Conservation (phyloP, 345 rosid species). For the Murraya koenigii region DNA sequence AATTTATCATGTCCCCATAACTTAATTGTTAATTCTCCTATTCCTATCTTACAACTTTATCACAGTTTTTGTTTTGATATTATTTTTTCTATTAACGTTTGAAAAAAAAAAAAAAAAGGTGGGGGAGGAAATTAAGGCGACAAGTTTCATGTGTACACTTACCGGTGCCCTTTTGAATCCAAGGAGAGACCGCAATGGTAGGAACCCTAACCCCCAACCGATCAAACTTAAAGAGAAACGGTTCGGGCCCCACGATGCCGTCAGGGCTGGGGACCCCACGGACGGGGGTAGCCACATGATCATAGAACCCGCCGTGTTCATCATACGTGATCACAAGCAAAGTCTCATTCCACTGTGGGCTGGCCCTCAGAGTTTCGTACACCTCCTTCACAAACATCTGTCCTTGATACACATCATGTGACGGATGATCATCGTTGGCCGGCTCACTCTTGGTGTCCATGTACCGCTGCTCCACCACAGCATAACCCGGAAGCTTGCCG, state of each 20-base stretch:
- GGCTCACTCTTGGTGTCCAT: slow-evolving; percentile 49
- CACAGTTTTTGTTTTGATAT: no score
- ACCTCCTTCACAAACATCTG: slow-evolving; percentile 86
- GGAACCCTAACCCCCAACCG: slow-evolving; percentile 87
- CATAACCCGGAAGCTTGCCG: slow-evolving; percentile 69
- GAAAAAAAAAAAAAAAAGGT: no score
- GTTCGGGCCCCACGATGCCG: slow-evolving; percentile 79
- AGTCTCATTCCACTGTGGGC: slow-evolving; percentile 92
- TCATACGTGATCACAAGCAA: slow-evolving; percentile 80
- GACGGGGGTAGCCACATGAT: slow-evolving; percentile 88
- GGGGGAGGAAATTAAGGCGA: not conserved
- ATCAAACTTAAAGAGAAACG: slow-evolving; percentile 64
- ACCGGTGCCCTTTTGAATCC: slow-evolving; percentile 87
- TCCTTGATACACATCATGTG: slow-evolving; percentile 89
- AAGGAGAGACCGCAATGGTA: slow-evolving; percentile 72
- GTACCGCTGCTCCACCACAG: slow-evolving; percentile 88
- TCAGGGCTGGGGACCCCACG: slow-evolving; percentile 83
- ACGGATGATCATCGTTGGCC: slow-evolving; percentile 85
- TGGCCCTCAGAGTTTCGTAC: slow-evolving; percentile 77
- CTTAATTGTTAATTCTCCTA: no score
- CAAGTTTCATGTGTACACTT: not conserved
- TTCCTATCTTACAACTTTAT: no score
- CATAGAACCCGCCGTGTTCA: slow-evolving; percentile 90
- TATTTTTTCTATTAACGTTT: no score
- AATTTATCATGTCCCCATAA: no score